Conservation (phyloP, 179 eudicot species). For the Drosera spatulata region DNA sequence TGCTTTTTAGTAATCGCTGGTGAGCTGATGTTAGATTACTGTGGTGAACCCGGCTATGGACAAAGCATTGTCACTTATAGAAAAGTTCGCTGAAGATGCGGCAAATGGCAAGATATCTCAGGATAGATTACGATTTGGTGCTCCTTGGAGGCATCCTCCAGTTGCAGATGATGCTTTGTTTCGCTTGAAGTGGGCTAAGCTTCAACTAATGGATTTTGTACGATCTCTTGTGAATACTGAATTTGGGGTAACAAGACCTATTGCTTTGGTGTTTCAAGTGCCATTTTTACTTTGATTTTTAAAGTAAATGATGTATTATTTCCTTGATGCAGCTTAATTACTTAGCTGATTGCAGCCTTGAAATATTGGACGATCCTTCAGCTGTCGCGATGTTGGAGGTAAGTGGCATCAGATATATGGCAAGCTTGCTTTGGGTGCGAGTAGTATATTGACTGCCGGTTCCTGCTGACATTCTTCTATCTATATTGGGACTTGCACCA, state of each 20-base stretch:
- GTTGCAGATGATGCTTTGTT: slow-evolving; percentile 27
- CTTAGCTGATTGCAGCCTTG: slow-evolving; percentile 9
- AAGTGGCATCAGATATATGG: not conserved
- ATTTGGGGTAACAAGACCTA: slow-evolving; percentile 53
- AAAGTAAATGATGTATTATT: not conserved
- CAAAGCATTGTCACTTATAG: slow-evolving; percentile 62
- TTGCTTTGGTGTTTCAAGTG: not conserved
- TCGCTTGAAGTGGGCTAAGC: slow-evolving; percentile 59
- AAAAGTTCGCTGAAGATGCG: slow-evolving; percentile 73
- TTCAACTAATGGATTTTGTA: slow-evolving; percentile 84
- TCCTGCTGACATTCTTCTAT: too few relatives aligned
- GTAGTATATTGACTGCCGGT: too few relatives aligned
- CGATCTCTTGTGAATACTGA: slow-evolving; percentile 65
- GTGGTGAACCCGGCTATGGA: slow-evolving; percentile 96
- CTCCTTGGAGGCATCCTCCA: slow-evolving; percentile 98
- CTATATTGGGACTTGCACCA: too few relatives aligned
- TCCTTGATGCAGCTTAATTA: slow-evolving; percentile 28
- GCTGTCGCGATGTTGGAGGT: slow-evolving; percentile 51
- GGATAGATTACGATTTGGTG: slow-evolving; percentile 79
- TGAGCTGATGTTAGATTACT: slow-evolving; percentile 39
- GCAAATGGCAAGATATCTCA: slow-evolving; percentile 51
- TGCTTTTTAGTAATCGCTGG: not conserved
- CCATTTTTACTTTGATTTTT: slow-evolving; percentile 7
- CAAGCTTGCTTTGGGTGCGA: too few relatives aligned
- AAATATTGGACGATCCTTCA: slow-evolving; percentile 35